Evolutionary conservation across 2,329 filamentous ascomycete genomes (phyloP).

Genomic region (Fusarium temperatum): DNA sequence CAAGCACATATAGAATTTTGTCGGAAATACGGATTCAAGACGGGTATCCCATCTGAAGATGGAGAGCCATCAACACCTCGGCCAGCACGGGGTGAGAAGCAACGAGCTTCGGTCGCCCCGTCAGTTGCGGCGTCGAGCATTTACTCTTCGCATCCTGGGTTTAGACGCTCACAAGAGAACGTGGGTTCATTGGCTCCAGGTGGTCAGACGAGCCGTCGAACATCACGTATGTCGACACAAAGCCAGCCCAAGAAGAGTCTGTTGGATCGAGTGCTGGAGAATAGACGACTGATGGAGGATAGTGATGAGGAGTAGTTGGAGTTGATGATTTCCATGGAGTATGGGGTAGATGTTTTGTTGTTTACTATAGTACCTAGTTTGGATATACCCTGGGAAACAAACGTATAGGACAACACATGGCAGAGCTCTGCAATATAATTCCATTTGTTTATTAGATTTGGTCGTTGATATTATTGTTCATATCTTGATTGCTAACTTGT

Average conservation of each 20-base stretch:
- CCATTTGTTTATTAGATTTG: background rate
- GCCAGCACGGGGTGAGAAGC: background rate
- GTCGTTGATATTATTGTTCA: background rate
- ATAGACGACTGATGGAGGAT: background rate
- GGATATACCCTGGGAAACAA: conserved; percentile 20
- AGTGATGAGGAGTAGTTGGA: background rate
- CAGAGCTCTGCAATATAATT: background rate
- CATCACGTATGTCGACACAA: background rate
- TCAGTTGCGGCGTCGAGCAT: conserved; percentile 26
- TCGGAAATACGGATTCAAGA: background rate
- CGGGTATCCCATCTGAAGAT: background rate
- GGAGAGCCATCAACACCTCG: background rate
- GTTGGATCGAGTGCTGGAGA: background rate
- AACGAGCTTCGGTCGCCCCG: background rate
- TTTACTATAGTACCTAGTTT: background rate
- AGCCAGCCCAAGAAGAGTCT: background rate
- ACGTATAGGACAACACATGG: background rate
- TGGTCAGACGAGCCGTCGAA: background rate
- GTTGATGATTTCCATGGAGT: background rate
- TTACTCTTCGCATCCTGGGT: conserved; percentile 31
- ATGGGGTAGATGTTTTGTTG: background rate
- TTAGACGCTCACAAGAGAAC: conserved; percentile 14
- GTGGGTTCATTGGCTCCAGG: background rate
- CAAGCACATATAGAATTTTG: conserved; percentile 25
- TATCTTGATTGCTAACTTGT: background rate